Evolutionary conservation across 495 filamentous ascomycete species (phyloP), one percentile per base, ranked within the genome.

Genomic region (Penicillium coprophilum): DNA sequence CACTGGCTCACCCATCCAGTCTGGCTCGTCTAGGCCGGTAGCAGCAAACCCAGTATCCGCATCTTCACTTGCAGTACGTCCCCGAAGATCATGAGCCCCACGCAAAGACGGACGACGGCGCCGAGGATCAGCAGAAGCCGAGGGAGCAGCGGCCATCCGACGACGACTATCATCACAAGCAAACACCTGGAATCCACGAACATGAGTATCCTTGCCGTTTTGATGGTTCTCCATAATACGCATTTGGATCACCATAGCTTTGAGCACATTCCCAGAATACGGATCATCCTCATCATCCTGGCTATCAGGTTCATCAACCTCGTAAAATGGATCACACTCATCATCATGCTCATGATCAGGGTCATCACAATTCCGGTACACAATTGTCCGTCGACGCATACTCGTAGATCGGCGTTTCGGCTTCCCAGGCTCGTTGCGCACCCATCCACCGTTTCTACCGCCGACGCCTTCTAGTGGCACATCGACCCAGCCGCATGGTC

Each of bases 161-260:
- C 68, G 63, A 0, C 71, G 67, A 32, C 61, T 70, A 44, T 83
- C 80, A 59, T 97, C 92, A 40, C 80, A 72, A 6, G 90, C 89
- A 68, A 91, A 98, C 24, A 98, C 84, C 79, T 97, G 92, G 68
- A 98, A 80, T 0, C 90, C 93, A 36, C 94, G 85, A 39, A 98
- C 85, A 80, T 98, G 94, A 4, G 94, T 98, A 70, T 98, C 94
- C 68, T 98, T 98, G 53, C 94, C 94, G 71, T 98, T 98, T 77
- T 98, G 94, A 73, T 98, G 94, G 63, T 98, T 98, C 75, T 96
- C 95, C 54, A 90, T 81, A 59, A 98, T 82, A 48, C 84, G 82
- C 49, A 97, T 85, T 69, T 96, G 91, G 12, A 97, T 78, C 43
- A 97, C 82, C 75, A 88, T 95, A 34, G 87, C 90, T 57, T 90